A percentile compares a stretch with the other conserved stretches of the same genome.
These are phyloP conservation scores for Naganishia antarctica DNA, from an alignment of 768 basidiomycete species.

Conservation along the genomic window DNA sequence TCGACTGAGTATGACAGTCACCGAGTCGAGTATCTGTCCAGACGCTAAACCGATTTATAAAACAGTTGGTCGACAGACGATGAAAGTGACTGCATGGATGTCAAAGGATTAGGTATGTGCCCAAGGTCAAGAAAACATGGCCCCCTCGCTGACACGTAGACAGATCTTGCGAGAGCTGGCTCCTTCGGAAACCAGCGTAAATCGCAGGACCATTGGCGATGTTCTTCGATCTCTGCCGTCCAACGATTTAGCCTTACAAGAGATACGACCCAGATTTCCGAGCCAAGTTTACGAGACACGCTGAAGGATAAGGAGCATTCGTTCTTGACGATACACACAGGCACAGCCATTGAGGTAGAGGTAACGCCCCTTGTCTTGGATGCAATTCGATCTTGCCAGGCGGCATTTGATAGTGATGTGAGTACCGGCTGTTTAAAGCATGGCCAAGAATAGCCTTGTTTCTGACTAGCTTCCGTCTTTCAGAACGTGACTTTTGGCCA, in stretches of 20 bases:
- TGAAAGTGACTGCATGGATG: background rate
- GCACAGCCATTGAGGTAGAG: background rate
- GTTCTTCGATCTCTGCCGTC: background rate
- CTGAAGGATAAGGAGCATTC: background rate
- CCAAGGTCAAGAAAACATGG: background rate
- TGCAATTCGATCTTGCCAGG: background rate
- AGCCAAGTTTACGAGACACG: background rate
- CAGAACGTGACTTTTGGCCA: slow-evolving; percentile 12
- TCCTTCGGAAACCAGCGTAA: background rate
- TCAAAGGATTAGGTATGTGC: background rate
- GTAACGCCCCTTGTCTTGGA: background rate
- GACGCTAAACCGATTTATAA: background rate
- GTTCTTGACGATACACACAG: slow-evolving; percentile 2
- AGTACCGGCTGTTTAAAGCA: background rate
- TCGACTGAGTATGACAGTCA: background rate
- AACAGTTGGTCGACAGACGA: background rate
- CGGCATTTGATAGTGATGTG: background rate
- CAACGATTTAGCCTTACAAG: too few species aligned
- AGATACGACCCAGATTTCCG: background rate
- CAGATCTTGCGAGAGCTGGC: background rate
- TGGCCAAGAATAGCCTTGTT: background rate
- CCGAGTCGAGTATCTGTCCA: background rate
- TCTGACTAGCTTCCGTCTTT: background rate
- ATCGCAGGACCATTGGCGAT: background rate
- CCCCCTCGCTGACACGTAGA: background rate